These are phyloP conservation scores for Gracilaria gracilis DNA, from an alignment of 23 red algal genomes.

Conservation along the genomic window DNA sequence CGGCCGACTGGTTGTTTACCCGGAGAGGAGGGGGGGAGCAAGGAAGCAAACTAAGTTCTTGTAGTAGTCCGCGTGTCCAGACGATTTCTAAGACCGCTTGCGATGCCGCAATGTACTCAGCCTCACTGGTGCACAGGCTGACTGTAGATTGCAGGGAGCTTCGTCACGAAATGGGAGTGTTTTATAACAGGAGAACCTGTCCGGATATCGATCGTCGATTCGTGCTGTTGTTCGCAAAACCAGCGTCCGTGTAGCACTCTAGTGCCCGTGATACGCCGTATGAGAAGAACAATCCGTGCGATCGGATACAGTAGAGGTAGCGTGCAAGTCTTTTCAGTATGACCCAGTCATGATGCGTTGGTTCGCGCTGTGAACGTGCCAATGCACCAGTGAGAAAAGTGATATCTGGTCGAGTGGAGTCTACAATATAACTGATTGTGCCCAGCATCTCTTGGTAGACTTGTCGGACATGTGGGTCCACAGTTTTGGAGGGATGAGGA, in stretches of 20 bases:
- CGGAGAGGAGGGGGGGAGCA: background rate
- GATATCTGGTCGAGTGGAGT: background rate
- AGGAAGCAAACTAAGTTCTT: background rate
- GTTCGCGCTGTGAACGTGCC: background rate
- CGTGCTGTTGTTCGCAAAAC: background rate
- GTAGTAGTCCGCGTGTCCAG: background rate
- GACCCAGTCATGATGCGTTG: background rate
- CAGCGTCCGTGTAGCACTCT: background rate
- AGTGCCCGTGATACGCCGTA: background rate
- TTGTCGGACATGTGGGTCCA: no score
- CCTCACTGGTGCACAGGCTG: background rate
- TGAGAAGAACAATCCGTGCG: background rate
- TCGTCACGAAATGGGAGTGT: background rate
- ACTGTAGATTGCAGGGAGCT: background rate
- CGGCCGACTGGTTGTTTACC: slow-evolving; percentile 8
- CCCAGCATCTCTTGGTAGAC: no score
- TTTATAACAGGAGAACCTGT: background rate
- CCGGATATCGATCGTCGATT: background rate
- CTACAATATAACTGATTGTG: background rate
- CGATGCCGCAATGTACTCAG: slow-evolving; percentile 8
- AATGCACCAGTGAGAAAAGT: background rate
- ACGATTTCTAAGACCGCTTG: background rate
- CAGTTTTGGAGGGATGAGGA: no score
- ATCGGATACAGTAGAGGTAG: background rate
- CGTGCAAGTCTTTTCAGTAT: background rate